Evolutionary conservation across 805 yeast species (phyloP), one percentile per base, ranked within the genome.

Genomic region (Suhomyces emberorum): DNA sequence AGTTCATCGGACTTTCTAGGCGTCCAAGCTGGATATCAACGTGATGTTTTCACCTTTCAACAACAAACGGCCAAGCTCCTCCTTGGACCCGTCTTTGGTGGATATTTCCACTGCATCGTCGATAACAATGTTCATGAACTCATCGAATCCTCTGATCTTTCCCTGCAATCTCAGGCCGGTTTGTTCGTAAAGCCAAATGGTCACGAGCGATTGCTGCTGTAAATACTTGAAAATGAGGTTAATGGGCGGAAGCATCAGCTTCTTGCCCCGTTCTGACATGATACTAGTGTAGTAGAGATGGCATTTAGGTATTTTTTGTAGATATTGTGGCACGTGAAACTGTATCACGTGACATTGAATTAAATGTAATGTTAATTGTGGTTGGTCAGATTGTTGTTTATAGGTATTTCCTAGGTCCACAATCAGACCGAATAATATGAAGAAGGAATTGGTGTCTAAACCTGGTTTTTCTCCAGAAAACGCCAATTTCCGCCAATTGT

Each of bases 1-100:
- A n/a, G n/a, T n/a, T n/a, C n/a, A n/a, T n/a, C n/a, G n/a, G n/a
- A n/a, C n/a, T n/a, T n/a, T n/a, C n/a, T n/a, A n/a, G n/a, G n/a
- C 49, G 25, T 67, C 72, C 38, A 61, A 47, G 33, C 66, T 53
- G 12, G 67, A 58, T 12, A 93, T 83, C 39, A 91, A 63, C 7
- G 96, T 83, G 30, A 93, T 86, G 55, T 88, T 93, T 55, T 93
- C 99, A 3, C 99, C 98, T 60, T 93, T 93, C 39, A 93, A 66
- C 46, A 93, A 57, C 16, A 93, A 76, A 40, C 84, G 69, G 1
- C 96, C 96, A 39, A 87, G 53, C n/a, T 63, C 61, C 18, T 77
- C 74, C 37, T 67, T 66, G 1, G 70, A 43, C 1, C 79, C 78
- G 25, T 72, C 73, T n/a, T 55, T 55, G 4, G 63, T 60, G 35